Evolutionary conservation across 805 yeast species (phyloP).

Genomic region (Maudiozyma bulderi): DNA sequence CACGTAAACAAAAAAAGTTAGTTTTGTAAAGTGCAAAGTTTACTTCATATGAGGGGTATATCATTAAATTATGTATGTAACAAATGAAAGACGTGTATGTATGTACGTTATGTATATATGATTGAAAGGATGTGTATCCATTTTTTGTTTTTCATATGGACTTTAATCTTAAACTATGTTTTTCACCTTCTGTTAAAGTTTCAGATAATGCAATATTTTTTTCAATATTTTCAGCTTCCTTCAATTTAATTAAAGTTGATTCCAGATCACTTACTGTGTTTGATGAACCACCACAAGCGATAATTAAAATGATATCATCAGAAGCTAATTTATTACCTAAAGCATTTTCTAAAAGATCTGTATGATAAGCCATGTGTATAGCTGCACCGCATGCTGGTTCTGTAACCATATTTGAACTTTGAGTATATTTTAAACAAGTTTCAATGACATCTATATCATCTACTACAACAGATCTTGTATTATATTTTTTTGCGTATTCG

Average conservation of each 20-base stretch:
- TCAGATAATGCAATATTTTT: background rate
- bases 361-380: constrained; percentile 41
- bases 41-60: no score
- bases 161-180: background rate
- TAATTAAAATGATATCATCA: constrained; percentile 41
- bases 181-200: background rate
- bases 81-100: background rate
- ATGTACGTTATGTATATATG: background rate
- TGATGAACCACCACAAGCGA: constrained; percentile 51
- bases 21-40: no score
- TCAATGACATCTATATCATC: constrained; percentile 48
- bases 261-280: constrained; percentile 27
- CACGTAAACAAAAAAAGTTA: no score
- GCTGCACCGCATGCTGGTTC: constrained; percentile 76
- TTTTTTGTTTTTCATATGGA: background rate
- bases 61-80: background rate
- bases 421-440: constrained; percentile 42
- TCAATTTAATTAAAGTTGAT: constrained; percentile 3
- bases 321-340: constrained; percentile 10
- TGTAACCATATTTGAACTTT: constrained; percentile 42
- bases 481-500: constrained; percentile 33
- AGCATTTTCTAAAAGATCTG: constrained; percentile 9
- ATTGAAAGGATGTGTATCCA: background rate
- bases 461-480: constrained; percentile 35
- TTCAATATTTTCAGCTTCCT: background rate